Evolutionary conservation across 1,139 yeast species (phyloP).

Genomic region (Kodamaea alishanica): DNA sequence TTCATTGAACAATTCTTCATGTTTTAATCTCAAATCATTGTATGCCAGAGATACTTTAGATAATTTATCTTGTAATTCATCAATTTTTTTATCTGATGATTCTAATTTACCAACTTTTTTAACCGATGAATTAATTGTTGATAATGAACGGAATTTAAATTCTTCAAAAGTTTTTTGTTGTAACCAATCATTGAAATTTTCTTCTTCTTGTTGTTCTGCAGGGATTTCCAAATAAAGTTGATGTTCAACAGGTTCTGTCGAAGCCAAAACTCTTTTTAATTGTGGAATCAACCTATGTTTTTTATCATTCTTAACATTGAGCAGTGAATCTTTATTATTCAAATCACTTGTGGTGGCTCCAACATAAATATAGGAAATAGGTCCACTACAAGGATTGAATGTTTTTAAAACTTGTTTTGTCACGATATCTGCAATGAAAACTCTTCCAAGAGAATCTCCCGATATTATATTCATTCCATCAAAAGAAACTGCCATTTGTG

Average conservation of each 20-base stretch:
- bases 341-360: slow-evolving; percentile 11
- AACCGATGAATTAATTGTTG: slow-evolving; percentile 36
- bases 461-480: slow-evolving; percentile 75
- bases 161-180: slow-evolving; percentile 49
- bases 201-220: slow-evolving; percentile 10
- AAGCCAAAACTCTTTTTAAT: slow-evolving; percentile 55
- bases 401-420: slow-evolving; percentile 74
- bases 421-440: slow-evolving; percentile 66
- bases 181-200: slow-evolving; percentile 40
- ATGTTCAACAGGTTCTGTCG: slow-evolving; percentile 44
- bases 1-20: slow-evolving; percentile 56
- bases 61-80: slow-evolving; percentile 44
- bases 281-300: slow-evolving; percentile 47
- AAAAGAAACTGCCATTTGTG: slow-evolving; percentile 56
- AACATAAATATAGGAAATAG: slow-evolving; percentile 29
- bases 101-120: slow-evolving; percentile 12
- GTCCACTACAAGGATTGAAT: slow-evolving; percentile 50
- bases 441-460: slow-evolving; percentile 71
- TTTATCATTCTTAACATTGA: slow-evolving; percentile 28
- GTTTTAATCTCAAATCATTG: slow-evolving; percentile 53
- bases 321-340: slow-evolving; percentile 8
- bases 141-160: slow-evolving; percentile 42
- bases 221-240: slow-evolving; percentile 48
- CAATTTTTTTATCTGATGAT: slow-evolving; percentile 5
- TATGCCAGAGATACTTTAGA: slow-evolving; percentile 54